Evolutionary conservation across 495 filamentous ascomycete genomes (phyloP), one percentile per base, ranked within the genome.

Genomic region (Corynascus novoguineensis): DNA sequence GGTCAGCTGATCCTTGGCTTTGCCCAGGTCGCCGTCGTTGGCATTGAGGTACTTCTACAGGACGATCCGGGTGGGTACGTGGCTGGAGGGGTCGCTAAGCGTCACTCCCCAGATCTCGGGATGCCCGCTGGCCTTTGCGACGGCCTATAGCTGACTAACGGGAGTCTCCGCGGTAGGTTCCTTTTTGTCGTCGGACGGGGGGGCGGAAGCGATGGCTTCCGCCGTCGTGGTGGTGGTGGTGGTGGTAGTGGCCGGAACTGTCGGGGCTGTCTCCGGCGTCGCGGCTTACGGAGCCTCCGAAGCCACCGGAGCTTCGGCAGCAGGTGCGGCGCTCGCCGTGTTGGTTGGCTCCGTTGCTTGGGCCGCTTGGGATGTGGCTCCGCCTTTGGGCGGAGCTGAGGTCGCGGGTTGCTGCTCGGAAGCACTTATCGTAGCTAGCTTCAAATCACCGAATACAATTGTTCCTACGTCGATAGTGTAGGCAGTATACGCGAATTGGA

Each of bases 1-100:
- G 58, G 72, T 78, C 24, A 96, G 81, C 73, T 96, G 90, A 29
- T 83, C 78, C 60, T 82, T 81, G 3, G 91, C 89, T 58, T 83
- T 82, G 50, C 73, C 74, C 3, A 90, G 64, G 60, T 92, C 83
- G 41, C 88, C 86, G 46, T 84, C 80, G 65, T 95, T 96, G 62
- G 90, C 91, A 55, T 90, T 87, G 29, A 96, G 81, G 72, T 90
- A 96, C 74, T 96, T 96, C 65, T 95, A 89, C 50, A 95, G 71
- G 44, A 96, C 80, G 57, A 95, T 83, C 63, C 83, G 82, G n/a
- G 85, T 92, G 42, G 82, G 84, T 41, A 91, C 74, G 63, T 88
- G 80, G 5, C 64, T 72, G 0, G 62, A 67, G 15, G 74, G 74
- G 38, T 82, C 79, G 48, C 76, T 75, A 45, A 82, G 69, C 9